Percentiles rank a stretch among this genome's conserved stretches.
Evolutionary conservation across 129 eudicot species (phyloP).

Genomic region (Flaveria sonorensis): DNA sequence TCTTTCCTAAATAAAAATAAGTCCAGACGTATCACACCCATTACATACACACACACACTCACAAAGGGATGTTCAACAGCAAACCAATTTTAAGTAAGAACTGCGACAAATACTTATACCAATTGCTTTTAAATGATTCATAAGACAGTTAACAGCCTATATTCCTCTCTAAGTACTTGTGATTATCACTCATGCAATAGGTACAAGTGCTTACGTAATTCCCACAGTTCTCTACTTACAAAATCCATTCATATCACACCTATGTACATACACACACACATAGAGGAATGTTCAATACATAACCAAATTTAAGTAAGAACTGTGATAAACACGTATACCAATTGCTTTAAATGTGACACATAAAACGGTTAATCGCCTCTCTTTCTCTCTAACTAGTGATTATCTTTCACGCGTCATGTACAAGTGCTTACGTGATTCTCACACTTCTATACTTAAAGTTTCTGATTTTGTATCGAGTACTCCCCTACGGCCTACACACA

Average conservation of each 20-base stretch:
- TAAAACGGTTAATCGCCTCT: too few relatives aligned
- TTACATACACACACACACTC: not conserved
- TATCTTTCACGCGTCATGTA: not conserved
- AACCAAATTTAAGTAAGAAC: too few relatives aligned
- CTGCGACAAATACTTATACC: not conserved
- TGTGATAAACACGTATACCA: too few relatives aligned
- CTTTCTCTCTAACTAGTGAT: not conserved
- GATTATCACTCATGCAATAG: not conserved
- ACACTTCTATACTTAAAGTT: not conserved
- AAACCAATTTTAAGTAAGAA: not conserved
- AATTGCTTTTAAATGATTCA: not conserved
- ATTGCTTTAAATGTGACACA: too few relatives aligned
- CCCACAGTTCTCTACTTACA: too few relatives aligned
- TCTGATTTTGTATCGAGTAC: not conserved
- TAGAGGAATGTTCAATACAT: too few relatives aligned
- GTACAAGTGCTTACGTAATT: not conserved
- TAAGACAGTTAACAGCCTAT: not conserved
- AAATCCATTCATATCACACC: too few relatives aligned
- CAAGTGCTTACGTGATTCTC: not conserved
- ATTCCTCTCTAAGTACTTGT: not conserved
- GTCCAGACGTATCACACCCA: not conserved
- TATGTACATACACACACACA: too few relatives aligned
- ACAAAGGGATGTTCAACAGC: not conserved
- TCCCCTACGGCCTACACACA: not conserved
- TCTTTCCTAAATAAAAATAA: conserved; percentile 56